Conservation (phyloP, 2,329 filamentous ascomycete species). For the Hypoxylon sp. region DNA sequence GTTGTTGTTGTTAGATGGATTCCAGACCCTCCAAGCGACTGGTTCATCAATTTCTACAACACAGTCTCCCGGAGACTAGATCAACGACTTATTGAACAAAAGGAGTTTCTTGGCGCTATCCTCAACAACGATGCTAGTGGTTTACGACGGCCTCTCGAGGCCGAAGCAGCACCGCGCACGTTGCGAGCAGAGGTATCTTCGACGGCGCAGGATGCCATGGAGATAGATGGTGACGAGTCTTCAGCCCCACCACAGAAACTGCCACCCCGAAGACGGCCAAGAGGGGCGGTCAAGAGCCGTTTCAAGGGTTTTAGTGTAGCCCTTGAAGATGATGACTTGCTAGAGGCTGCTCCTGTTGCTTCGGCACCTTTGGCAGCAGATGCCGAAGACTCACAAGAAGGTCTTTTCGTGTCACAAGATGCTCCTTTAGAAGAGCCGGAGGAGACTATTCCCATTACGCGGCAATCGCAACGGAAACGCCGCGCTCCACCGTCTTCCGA, state of each 20-base stretch:
- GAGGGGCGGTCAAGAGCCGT: conserved; percentile 64
- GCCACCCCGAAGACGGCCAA: conserved; percentile 53
- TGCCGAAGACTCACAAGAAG: conserved; percentile 58
- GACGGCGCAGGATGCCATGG: conserved; percentile 44
- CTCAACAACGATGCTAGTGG: conserved; percentile 81
- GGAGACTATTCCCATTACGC: conserved; percentile 42
- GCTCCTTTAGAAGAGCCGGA: conserved; percentile 48
- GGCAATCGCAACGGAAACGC: conserved; percentile 62
- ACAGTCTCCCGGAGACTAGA: conserved; percentile 79
- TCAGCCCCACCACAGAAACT: conserved; percentile 34
- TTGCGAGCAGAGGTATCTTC: conserved; percentile 47
- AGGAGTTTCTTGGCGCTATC: conserved; percentile 92
- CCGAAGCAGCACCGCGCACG: conserved; percentile 57
- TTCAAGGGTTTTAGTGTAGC: conserved; percentile 81
- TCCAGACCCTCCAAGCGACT: conserved; percentile 71
- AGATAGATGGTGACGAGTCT: conserved; percentile 47
- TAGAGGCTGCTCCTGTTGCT: conserved; percentile 25
- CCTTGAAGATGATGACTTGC: conserved; percentile 56
- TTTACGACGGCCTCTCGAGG: conserved; percentile 77
- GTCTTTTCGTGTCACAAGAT: conserved; percentile 72
- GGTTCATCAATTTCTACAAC: conserved; percentile 79
- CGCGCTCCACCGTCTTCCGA: conserved; percentile 59
- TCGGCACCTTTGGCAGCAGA: conserved; percentile 18
- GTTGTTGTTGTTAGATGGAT: conserved; percentile 84
- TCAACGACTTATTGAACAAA: conserved; percentile 88